Evolutionary conservation across 495 filamentous ascomycete species (phyloP).

Genomic region (Hypoxylon perforatum): DNA sequence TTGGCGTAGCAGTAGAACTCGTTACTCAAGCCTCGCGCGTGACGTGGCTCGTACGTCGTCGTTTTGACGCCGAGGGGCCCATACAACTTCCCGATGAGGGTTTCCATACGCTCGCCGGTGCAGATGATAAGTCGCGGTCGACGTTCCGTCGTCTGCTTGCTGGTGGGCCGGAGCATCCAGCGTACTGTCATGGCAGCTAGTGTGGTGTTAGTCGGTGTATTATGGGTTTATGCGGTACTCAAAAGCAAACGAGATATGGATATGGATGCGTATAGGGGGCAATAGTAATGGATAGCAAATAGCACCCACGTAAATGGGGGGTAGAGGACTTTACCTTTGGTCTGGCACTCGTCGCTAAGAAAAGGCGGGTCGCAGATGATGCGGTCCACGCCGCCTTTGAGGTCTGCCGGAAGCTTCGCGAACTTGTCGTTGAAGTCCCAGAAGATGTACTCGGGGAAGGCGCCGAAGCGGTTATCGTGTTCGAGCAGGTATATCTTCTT

Average conservation of each 20-base stretch:
- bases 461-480: conserved; percentile 74
- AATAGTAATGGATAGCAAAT: neutral
- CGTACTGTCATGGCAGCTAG: conserved; percentile 76
- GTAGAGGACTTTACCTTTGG: conserved; percentile 69
- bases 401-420: conserved; percentile 65
- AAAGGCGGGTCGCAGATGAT: conserved; percentile 84
- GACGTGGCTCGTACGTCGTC: conserved; percentile 70
- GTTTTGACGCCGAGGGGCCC: conserved; percentile 58
- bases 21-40: conserved; percentile 77
- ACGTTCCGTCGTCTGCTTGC: neutral
- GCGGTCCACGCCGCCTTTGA: conserved; percentile 73
- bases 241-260: neutral
- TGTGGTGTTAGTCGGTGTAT: neutral
- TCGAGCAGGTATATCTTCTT: conserved; percentile 71
- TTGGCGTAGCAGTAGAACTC: conserved; percentile 83
- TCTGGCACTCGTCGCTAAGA: conserved; percentile 81
- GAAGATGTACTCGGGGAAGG: conserved; percentile 75
- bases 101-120: conserved; percentile 78
- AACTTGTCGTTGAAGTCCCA: conserved; percentile 79
- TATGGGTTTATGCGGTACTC: neutral
- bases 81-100: conserved; percentile 64
- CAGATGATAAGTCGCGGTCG: conserved; percentile 66
- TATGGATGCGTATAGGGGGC: neutral
- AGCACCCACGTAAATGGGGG: neutral
- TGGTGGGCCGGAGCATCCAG: conserved; percentile 66